phyloP scores from a whole-genome alignment of 148 eudicot genomes.

The Cornus florida region DNA sequence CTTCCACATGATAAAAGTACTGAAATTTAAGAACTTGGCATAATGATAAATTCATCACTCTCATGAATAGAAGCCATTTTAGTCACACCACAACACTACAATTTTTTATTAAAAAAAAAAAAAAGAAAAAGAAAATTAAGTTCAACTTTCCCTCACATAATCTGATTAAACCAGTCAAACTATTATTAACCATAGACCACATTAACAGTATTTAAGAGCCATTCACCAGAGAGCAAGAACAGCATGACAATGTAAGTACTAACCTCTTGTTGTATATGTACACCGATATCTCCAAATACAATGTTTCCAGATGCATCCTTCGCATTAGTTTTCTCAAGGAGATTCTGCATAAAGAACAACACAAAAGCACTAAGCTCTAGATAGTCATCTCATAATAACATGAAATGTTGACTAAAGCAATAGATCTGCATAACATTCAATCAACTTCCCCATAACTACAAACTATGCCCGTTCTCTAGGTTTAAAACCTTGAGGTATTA shows the following conservation, averaged over 20 bases:
- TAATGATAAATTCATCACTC: no score
- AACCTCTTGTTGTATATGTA: constrained; percentile 91
- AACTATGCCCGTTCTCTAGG: no score
- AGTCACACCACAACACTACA: no score
- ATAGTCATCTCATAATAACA: background rate
- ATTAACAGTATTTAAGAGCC: background rate
- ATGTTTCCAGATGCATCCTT: constrained; percentile 92
- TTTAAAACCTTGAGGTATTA: no score
- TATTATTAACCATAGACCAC: background rate
- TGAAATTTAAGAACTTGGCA: no score
- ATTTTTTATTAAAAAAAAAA: no score
- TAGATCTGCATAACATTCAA: no score
- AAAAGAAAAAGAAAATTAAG: no score
- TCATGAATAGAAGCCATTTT: no score
- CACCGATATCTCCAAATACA: constrained; percentile 89
- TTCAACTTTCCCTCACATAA: no score
- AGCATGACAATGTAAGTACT: constrained; percentile 11
- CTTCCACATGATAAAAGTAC: no score
- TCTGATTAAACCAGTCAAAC: background rate
- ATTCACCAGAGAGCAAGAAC: background rate
- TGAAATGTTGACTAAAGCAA: background rate
- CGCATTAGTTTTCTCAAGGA: constrained; percentile 72
- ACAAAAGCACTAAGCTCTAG: background rate
- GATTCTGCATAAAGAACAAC: constrained; percentile 42
- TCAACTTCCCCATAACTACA: no score